Evolutionary conservation across 2,329 filamentous ascomycete species (phyloP), one percentile per base, ranked within the genome.

Genomic region (Magnaporthiopsis incrustans): DNA sequence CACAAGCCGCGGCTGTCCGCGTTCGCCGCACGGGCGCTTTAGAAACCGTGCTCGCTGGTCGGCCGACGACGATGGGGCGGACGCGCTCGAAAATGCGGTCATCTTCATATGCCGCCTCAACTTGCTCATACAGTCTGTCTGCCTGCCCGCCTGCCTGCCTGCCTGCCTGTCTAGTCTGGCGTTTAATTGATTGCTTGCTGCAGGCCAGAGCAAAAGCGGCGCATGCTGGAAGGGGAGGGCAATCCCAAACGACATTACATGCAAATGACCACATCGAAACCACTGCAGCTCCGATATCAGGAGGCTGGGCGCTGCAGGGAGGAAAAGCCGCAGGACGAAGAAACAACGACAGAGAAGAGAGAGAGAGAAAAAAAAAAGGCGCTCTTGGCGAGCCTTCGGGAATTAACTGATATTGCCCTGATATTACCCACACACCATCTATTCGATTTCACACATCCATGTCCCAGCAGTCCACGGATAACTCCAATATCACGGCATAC

Each of bases 41-140:
- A 18, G 44, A 53, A n/a, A 53, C 44, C 44, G 44, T 53, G 44
- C 44, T 18, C 44, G 27, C 7, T 35, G 7, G 44, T 22, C 44
- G 44, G 22, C 44, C 44, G 44, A 53, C 44, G 22, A 44, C 14
- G 38, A 44, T 15, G 38, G 2, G 22, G 7, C 44, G 44, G 1
- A 18, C 44, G 38, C 38, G 38, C 14, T 50, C 38, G 32, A 10
- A 14, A 22, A n/a, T 53, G 44, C 44, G 22, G 18, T 53, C 44
- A 53, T 53, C 44, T 62, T 35, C 63, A 53, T 64, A 56, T 59
- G 60, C 63, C 35, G n/a, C 53, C 3, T 44, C 56, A 5, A 62
- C 57, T 63, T 57, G 30, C 61, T n/a, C 57, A 35, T 30, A 38
- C 57, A 35, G 30, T 33, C 32, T 33, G 32, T 8, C 32, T 30